Evolutionary conservation across 208 protist genomes (phyloP).

Genomic region (Porcisia deanei): DNA sequence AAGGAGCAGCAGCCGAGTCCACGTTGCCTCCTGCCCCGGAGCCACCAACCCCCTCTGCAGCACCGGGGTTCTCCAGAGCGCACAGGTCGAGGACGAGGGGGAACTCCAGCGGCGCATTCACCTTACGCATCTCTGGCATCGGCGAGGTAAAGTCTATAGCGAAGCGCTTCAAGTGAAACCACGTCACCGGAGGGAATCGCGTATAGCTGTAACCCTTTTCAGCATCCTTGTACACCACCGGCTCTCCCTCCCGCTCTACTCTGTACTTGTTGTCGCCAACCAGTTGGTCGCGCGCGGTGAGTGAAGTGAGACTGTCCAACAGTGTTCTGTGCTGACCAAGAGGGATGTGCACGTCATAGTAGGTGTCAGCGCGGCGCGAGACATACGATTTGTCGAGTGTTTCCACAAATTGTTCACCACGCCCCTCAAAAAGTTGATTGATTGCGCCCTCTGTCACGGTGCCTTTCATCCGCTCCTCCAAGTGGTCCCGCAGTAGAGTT

Average conservation of each 20-base stretch:
- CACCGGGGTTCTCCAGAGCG: conserved; percentile 50
- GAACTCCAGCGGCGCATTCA: conserved; percentile 80
- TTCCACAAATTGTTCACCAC: conserved; percentile 78
- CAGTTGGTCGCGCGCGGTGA: conserved; percentile 80
- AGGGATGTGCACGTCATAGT: conserved; percentile 91
- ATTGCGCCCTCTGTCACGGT: conserved; percentile 85
- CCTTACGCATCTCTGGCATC: conserved; percentile 82
- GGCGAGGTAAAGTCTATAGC: conserved; percentile 86
- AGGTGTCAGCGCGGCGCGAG: conserved; percentile 71
- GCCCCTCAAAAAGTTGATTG: conserved; percentile 84
- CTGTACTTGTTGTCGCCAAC: conserved; percentile 92
- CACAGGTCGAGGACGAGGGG: conserved; percentile 69
- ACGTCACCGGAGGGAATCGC: conserved; percentile 84
- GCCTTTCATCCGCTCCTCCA: conserved; percentile 91
- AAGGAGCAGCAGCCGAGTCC: conserved; percentile 32
- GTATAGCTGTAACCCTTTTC: conserved; percentile 79
- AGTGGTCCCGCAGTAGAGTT: conserved; percentile 82
- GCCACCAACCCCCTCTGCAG: background rate
- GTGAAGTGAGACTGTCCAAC: conserved; percentile 66
- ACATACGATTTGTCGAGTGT: conserved; percentile 80
- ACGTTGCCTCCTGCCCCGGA: background rate
- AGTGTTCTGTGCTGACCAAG: conserved; percentile 67
- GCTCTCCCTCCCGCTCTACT: conserved; percentile 75
- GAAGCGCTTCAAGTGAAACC: conserved; percentile 93
- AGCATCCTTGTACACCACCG: conserved; percentile 86